phyloP scores from a whole-genome alignment of 73 alveolate genomes.

The Symbiodinium pilosum region DNA sequence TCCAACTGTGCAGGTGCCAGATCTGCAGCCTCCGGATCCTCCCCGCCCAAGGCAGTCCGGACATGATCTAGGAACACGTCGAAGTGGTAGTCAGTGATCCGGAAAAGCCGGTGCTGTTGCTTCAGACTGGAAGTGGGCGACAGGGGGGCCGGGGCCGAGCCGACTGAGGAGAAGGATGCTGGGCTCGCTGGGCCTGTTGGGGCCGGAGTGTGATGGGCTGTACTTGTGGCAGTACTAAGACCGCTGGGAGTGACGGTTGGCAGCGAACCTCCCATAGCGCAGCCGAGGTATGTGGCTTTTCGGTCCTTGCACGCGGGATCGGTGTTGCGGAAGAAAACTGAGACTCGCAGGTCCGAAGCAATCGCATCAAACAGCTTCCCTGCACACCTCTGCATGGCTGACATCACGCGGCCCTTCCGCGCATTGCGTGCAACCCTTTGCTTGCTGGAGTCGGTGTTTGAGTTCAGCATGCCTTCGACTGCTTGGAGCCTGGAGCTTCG shows the following conservation, averaged over 20 bases:
- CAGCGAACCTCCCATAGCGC: constrained; percentile 66
- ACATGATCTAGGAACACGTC: constrained; percentile 81
- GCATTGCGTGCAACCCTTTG: constrained; percentile 79
- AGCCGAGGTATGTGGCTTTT: constrained; percentile 81
- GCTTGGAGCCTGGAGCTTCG: constrained; percentile 91
- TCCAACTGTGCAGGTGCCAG: constrained; percentile 84
- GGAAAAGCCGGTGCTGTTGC: constrained; percentile 79
- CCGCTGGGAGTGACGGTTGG: background rate
- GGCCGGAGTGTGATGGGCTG: background rate
- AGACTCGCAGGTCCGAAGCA: constrained; percentile 17
- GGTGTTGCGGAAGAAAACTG: constrained; percentile 52
- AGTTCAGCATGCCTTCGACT: constrained; percentile 84
- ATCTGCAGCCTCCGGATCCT: constrained; percentile 92
- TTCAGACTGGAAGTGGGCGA: constrained; percentile 53
- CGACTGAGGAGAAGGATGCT: background rate
- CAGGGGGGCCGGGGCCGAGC: background rate
- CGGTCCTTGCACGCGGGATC: constrained; percentile 92
- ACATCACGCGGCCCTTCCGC: constrained; percentile 42
- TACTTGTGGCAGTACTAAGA: no score
- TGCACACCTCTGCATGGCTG: constrained; percentile 90
- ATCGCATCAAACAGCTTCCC: constrained; percentile 30
- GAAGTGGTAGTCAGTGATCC: constrained; percentile 80
- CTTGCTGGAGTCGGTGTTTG: constrained; percentile 34
- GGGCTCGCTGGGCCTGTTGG: background rate
- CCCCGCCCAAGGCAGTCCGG: constrained; percentile 73